Evolutionary conservation across 2,329 filamentous ascomycete species (phyloP).

Genomic region (Fusarium coicis): DNA sequence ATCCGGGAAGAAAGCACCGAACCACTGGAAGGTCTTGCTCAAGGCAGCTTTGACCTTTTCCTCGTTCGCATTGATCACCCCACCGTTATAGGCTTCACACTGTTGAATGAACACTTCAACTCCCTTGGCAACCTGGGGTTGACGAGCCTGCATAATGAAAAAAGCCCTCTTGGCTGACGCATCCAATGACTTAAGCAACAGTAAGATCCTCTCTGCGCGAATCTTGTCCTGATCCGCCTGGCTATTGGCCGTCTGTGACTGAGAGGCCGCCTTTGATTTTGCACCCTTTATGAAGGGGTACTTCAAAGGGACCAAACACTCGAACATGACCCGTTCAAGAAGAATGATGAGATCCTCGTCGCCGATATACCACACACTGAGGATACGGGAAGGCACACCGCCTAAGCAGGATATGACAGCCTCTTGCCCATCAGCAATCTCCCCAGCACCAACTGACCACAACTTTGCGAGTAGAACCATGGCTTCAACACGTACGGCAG

Average conservation of each 20-base stretch:
- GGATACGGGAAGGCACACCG: slow-evolving; percentile 84
- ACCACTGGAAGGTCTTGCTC: slow-evolving; percentile 76
- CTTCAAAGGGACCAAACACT: slow-evolving; percentile 87
- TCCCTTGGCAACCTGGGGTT: slow-evolving; percentile 77
- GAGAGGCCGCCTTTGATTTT: slow-evolving; percentile 69
- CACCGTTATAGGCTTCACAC: slow-evolving; percentile 93
- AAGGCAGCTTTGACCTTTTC: slow-evolving; percentile 77
- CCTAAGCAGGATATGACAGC: slow-evolving; percentile 78
- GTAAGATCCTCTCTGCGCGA: slow-evolving; percentile 83
- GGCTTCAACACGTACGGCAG: slow-evolving; percentile 83
- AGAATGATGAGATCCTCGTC: slow-evolving; percentile 86
- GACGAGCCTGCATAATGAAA: slow-evolving; percentile 84
- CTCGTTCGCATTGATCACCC: slow-evolving; percentile 78
- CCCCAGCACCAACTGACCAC: slow-evolving; percentile 92
- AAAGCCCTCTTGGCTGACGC: slow-evolving; percentile 85
- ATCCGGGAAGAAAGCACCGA: slow-evolving; percentile 82
- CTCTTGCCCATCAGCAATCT: slow-evolving; percentile 86
- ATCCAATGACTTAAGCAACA: slow-evolving; percentile 83
- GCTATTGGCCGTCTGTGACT: slow-evolving; percentile 59
- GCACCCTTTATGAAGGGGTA: slow-evolving; percentile 74
- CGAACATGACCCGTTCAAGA: slow-evolving; percentile 85
- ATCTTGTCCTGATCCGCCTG: slow-evolving; percentile 78
- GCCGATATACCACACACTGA: slow-evolving; percentile 91
- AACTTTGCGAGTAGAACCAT: slow-evolving; percentile 86
- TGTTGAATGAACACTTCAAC: slow-evolving; percentile 80